Percentiles rank a stretch among this genome's conserved stretches.
Conservation (phyloP, 495 filamentous ascomycete species). For the Sordaria brevicollis region DNA sequence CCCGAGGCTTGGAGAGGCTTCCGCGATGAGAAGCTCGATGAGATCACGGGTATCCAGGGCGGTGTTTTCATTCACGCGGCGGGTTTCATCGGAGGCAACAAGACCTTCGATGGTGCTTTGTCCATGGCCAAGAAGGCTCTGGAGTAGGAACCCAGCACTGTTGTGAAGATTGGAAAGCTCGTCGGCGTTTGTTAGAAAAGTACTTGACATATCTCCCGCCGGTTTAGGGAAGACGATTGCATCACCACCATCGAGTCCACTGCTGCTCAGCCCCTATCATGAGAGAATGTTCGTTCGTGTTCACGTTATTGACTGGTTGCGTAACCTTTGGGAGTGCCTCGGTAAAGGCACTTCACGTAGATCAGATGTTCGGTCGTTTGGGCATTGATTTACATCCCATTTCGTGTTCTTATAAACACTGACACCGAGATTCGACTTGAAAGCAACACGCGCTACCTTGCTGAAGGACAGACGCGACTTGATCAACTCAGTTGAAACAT, state of each 20-base stretch:
- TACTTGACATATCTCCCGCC: background rate
- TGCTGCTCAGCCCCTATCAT: background rate
- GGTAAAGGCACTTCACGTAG: background rate
- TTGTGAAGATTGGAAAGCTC: background rate
- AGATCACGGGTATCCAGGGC: constrained; percentile 60
- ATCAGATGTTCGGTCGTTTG: background rate
- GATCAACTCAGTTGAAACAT: background rate
- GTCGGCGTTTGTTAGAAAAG: background rate
- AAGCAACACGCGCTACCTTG: background rate
- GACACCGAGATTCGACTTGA: background rate
- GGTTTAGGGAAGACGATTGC: background rate
- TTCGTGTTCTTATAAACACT: background rate
- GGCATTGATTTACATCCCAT: background rate
- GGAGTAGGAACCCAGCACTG: background rate
- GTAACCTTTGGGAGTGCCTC: background rate
- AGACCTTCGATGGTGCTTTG: constrained; percentile 78
- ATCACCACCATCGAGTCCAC: background rate
- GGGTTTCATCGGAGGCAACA: constrained; percentile 93
- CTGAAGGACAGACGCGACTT: background rate
- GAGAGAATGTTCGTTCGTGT: background rate
- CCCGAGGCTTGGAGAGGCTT: constrained; percentile 87
- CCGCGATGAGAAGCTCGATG: constrained; percentile 71
- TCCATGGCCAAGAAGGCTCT: constrained; percentile 72
- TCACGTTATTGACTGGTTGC: background rate
- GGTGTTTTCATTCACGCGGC: constrained; percentile 88